These are phyloP conservation scores for Nymphaea colorata DNA, from an alignment of 164 flowering plant genomes.

Conservation along the genomic window DNA sequence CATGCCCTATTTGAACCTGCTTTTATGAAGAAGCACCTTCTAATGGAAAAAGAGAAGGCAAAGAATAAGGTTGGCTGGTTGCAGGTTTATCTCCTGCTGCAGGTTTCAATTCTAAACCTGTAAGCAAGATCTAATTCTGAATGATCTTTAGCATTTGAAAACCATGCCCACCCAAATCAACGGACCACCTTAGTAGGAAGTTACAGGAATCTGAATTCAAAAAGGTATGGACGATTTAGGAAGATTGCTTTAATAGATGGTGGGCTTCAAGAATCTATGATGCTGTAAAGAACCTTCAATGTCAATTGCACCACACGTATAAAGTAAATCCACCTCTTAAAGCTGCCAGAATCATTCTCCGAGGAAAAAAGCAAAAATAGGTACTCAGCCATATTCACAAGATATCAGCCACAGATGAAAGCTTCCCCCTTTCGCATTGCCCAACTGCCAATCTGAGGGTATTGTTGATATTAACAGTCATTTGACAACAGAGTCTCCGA, in stretches of 20 bases:
- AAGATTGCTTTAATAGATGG: neutral
- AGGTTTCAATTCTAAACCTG: neutral
- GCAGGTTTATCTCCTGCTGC: neutral
- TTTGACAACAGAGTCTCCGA: conserved; percentile 40
- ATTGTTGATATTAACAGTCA: conserved; percentile 23
- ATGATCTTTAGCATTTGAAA: too few species aligned
- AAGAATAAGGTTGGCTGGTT: conserved; percentile 11
- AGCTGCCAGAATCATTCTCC: neutral
- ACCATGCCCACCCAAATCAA: neutral
- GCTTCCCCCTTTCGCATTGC: conserved; percentile 31
- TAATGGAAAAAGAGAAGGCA: conserved; percentile 20
- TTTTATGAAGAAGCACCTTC: conserved; percentile 22
- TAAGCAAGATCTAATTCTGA: neutral
- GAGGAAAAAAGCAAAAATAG: neutral
- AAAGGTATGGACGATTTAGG: neutral
- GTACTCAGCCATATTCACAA: conserved; percentile 8
- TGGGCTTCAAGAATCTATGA: neutral
- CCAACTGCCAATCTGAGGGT: conserved; percentile 27
- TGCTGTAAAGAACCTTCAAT: neutral
- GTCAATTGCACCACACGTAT: neutral
- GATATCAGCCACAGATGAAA: conserved; percentile 14
- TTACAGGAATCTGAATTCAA: neutral
- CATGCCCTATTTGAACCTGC: conserved; percentile 10
- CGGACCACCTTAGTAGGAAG: neutral
- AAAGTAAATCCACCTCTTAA: neutral